Base-by-base conservation (phyloP, 805 yeast species). In the Kodamaea hsintzibuensis region DNA sequence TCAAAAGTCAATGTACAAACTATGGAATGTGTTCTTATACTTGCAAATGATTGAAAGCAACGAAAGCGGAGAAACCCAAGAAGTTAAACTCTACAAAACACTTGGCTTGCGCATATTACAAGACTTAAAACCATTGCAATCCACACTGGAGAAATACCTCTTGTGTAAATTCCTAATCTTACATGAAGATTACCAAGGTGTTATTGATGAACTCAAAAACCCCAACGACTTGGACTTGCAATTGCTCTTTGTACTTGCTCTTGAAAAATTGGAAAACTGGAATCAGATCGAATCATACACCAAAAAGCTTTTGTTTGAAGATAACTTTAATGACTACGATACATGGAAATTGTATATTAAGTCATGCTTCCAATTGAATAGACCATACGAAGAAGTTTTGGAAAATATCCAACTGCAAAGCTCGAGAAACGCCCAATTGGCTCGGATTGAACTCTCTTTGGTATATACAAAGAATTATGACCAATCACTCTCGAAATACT, bases 261-360 rank as follows among this genome's bases (percentile, higher is more conserved):
- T 89, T 39, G 67, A 73, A 6, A 61, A 68, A 13, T 33, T 68
- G 7, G 70, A 78, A 50, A 59, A 75, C 2, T 83, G 83, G 81
- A 69, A 70, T 0, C 56, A 62, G 10, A 67, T 90, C 12, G 74
- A 62, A 56, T 66, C 73, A 0, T 71, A 72, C 55, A 70, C 83
- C 46, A 42, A 64, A 4, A 55, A 61, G 3, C 73, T 82, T 12
- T 65, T 91, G 35, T 71, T 77, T 14, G 72, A 70, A 3, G 70
- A 78, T 19, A 66, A 75, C 8, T 79, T 88, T 52, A 91, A 92
- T 66, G 96, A 91, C 66, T 92, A 83, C 76, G 81, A 82, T 53
- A 82, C 91, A 39, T 90, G 96, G 89, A 81, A 83, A 58, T 71
- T 75, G 14, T 68, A 81, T 49, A 76, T 82, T 17, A 70, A 74